Conservation (phyloP, 352 stramenopile genomes). For the Phytophthora fragariae region DNA sequence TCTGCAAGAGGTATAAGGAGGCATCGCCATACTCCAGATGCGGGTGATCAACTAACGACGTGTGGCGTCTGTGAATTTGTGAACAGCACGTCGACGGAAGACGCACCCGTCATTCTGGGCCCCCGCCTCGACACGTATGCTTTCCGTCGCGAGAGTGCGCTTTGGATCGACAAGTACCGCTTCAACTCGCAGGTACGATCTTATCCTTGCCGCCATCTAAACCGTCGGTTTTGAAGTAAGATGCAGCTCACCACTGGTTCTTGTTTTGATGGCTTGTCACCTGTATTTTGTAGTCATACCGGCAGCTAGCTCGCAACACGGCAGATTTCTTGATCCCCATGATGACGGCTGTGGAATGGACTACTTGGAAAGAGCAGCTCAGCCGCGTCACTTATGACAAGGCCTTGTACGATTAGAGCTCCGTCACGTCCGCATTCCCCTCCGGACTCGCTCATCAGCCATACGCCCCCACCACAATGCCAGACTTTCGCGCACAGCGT, state of each 20-base stretch:
- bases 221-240: neutral
- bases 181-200: slow-evolving; percentile 82
- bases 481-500: slow-evolving; percentile 16
- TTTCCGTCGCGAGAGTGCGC: slow-evolving; percentile 65
- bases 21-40: slow-evolving; percentile 1
- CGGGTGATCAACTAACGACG: slow-evolving; percentile 18
- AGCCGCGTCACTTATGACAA: slow-evolving; percentile 80
- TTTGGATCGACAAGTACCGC: slow-evolving; percentile 79
- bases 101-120: slow-evolving; percentile 68
- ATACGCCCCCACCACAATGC: slow-evolving; percentile 2
- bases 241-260: slow-evolving; percentile 10
- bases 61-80: neutral
- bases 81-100: slow-evolving; percentile 71
- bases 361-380: slow-evolving; percentile 86
- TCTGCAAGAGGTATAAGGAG: slow-evolving; percentile 68
- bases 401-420: slow-evolving; percentile 75
- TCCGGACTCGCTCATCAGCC: slow-evolving; percentile 2
- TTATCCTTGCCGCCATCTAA: slow-evolving; percentile 6
- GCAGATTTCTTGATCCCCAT: slow-evolving; percentile 82
- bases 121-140: slow-evolving; percentile 79
- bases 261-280: slow-evolving; percentile 16
- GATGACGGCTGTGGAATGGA: slow-evolving; percentile 86
- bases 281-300: slow-evolving; percentile 63
- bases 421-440: neutral
- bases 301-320: slow-evolving; percentile 78